These are phyloP conservation scores for Cytospora mali DNA, from an alignment of 2,329 filamentous ascomycete genomes.

Conservation along the genomic window DNA sequence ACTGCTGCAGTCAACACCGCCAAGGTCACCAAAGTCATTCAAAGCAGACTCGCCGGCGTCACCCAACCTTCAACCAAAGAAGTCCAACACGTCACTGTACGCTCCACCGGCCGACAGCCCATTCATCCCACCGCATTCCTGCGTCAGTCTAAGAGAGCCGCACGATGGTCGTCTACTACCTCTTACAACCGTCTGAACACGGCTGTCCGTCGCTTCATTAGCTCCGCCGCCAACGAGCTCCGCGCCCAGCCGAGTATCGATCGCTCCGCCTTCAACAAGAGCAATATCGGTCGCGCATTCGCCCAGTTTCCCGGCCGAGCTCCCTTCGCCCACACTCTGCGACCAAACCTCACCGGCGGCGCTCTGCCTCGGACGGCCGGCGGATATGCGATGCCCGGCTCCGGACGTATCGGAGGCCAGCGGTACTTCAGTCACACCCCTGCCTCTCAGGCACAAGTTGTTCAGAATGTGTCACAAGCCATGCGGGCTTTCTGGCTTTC, in stretches of 20 bases:
- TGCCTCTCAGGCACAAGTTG: constrained; percentile 82
- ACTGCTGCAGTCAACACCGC: constrained; percentile 46
- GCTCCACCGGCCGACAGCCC: constrained; percentile 49
- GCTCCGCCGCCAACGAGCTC: constrained; percentile 42
- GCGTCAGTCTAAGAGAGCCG: constrained; percentile 51
- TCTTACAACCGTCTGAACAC: constrained; percentile 47
- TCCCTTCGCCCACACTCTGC: constrained; percentile 85
- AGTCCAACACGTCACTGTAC: constrained; percentile 50
- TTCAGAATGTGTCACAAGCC: constrained; percentile 93
- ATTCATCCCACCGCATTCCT: constrained; percentile 55
- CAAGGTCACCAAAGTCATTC: constrained; percentile 54
- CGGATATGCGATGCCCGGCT: constrained; percentile 77
- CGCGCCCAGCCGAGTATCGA: constrained; percentile 44
- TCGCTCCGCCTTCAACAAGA: constrained; percentile 52
- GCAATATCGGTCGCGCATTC: constrained; percentile 53
- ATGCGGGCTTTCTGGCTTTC: constrained; percentile 91
- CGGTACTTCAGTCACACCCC: constrained; percentile 91
- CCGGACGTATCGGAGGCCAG: constrained; percentile 68
- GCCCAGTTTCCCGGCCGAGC: constrained; percentile 71
- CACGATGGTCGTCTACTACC: constrained; percentile 52
- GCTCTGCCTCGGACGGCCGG: constrained; percentile 82
- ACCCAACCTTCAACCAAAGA: constrained; percentile 49
- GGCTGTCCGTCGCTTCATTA: constrained; percentile 55
- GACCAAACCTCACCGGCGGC: constrained; percentile 90
- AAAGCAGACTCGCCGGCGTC: constrained; percentile 50